Base-by-base conservation (phyloP, 306 rosid species). In the Purshia tridentata region DNA sequence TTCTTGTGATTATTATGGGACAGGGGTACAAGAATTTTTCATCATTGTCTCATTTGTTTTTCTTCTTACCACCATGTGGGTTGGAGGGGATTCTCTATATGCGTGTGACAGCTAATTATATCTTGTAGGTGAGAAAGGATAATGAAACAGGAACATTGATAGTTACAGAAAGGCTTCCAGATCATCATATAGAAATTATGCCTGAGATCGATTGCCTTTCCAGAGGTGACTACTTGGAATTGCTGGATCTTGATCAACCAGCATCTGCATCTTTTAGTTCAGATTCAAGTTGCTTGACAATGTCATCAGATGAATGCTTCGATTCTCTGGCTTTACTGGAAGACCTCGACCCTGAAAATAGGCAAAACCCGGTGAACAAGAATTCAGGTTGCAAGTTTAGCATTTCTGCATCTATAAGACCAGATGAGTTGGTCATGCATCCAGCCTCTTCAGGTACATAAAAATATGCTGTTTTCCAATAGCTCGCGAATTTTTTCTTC, bases 231-330 rank as follows among this genome's bases (percentile, higher is more conserved):
- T 82, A 12, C 85, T 14, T 85, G 60, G 89, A 77, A 67, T 8
- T 85, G 53, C 37, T 1, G 48, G 89, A 85, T 72, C 84, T 85
- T 39, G 83, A 82, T 19, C 44, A 0, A 22, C 86, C 77, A 18
- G 64, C 72, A 20, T 80, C 82, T 10, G 42, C 74, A 5, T 67
- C 84, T 39, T 82, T 82, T 40, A 74, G 89, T 53, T 82, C 86
- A 39, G 81, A 52, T 59, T 85, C 89, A 6, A 82, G 89, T 71
- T 77, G 86, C 65, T 0, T 77, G 75, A 74, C 81, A 7, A 71
- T 74, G 68, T 74, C 86, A 2, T 85, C 86, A 4, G 83, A 67
- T n/a, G 85, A 80, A 62, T 67, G 58, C 44, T 85, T 85, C 18
- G 86, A 80, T 74, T 13, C 65, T 1, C 53, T 70, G 60, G 84